Conservation (phyloP, 2,329 filamentous ascomycete genomes). For the Alternaria triticina region DNA sequence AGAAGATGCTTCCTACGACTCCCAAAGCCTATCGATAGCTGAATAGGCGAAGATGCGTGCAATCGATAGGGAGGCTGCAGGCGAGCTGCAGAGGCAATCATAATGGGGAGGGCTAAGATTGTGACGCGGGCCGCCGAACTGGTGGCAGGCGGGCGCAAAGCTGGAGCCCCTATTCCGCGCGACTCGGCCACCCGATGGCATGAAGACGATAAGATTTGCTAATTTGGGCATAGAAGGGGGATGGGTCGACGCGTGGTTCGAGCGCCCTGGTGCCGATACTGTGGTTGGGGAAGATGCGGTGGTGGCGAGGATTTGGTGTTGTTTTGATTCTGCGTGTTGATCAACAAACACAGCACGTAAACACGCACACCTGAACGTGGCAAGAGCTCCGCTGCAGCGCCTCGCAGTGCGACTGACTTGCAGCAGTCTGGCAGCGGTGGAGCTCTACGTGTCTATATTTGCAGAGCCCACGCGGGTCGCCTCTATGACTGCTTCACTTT, state of each 20-base stretch:
- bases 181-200: conserved; percentile 15
- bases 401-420: conserved; percentile 8
- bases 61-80: conserved; percentile 25
- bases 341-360: conserved; percentile 12
- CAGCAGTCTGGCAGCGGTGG: background rate
- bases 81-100: conserved; percentile 33
- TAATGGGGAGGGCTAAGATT: conserved; percentile 40
- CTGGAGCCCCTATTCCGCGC: conserved; percentile 21
- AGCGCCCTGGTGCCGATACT: conserved; percentile 14
- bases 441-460: background rate
- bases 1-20: background rate
- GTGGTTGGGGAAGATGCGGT: conserved; percentile 12
- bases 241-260: conserved; percentile 9
- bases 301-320: conserved; percentile 8
- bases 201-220: conserved; percentile 29
- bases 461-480: background rate
- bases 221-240: conserved; percentile 21
- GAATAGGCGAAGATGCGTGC: conserved; percentile 6
- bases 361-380: background rate
- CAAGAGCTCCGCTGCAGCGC: conserved; percentile 8
- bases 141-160: conserved; percentile 19
- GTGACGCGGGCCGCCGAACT: conserved; percentile 23
- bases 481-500: conserved; percentile 23
- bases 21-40: conserved; percentile 16
- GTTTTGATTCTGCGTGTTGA: conserved; percentile 13